Base-by-base conservation (phyloP, 768 basidiomycete genomes). In the Terana coerulea region DNA sequence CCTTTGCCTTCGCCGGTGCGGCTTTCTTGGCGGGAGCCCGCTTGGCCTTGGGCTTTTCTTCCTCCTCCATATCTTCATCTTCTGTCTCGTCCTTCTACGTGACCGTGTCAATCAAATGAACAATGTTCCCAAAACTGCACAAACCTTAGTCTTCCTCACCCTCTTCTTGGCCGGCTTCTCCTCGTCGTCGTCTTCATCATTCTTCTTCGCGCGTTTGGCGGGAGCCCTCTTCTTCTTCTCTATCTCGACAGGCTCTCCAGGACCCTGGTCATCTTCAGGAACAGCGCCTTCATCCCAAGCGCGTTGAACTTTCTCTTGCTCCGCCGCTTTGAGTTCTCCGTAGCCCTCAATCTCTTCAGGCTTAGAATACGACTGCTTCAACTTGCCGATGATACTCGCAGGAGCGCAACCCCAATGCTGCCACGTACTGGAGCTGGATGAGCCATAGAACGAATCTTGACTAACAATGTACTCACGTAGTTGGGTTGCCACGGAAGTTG, bases 11-110 rank as follows among this genome's bases (percentile, higher is more conserved):
- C 46, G 70, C 71, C 3, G 62, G 61, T 33, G 60, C 68, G 10
- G 57, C 64, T 31, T 62, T 64, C 39, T 64, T 63, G 19, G 52
- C 53, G n/a, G 66, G 69, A 10, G 75, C 71, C 51, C 75, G 73
- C 54, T 76, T 77, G 70, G 78, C 80, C 65, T 77, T 77, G 10
- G 81, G 77, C 50, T 79, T 77, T 46, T 75, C 77, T 9, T 75
- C 77, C 30, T 43, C 41, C 8, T 28, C 41, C 41, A 25, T 26
- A 14, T 45, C 43, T 28, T 30, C 59, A 7, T 52, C 52, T 2
- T 58, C 64, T 41, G 59, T 59, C 1, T 61, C 59, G 22, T 52
- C 56, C 35, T 62, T 56, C 53, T 61, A 26, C 50, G 49, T 34
- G 52, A 51, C 43, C 36, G n/a, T n/a, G n/a, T n/a, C n/a, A n/a